Base-by-base conservation (phyloP, 805 yeast species). In the Danielozyma ontarioensis region DNA sequence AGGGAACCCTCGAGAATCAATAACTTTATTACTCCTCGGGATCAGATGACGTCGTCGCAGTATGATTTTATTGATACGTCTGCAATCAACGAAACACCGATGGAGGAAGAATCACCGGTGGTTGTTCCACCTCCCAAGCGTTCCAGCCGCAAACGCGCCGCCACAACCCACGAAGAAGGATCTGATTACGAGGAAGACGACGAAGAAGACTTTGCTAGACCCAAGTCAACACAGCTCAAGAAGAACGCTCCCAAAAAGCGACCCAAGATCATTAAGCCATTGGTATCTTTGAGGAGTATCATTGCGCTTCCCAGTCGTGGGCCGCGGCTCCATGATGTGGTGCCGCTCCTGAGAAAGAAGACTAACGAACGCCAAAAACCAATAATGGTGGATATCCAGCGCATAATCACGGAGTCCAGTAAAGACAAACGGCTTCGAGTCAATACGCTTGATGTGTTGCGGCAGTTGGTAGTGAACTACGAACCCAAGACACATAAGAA, bases 361-460 rank as follows among this genome's bases (percentile, higher is more conserved):
- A 23, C 33, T 6, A 43, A 34, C 4, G 61, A 55, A 14, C 40
- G 35, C 10, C 64, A 57, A 33, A 51, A 48, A 22, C 61, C 68
- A 2, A 25, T 64, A 25, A 29, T 34, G 4, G 42, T 64, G 2
- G 57, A 59, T 22, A 37, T 58, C 1, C 62, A 61, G 24, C 39
- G 68, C 25, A 35, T 63, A 12, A 32, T 40, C 6, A 46, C 47
- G 3, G 50, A 45, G 7, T 36, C 35, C 3, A 46, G 43, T 3
- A 39, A 51, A 8, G 57, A 50, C 29, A 52, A 49, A 27, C 35
- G 65, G 17, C 39, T 45, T 27, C 51, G 50, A 24, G 28, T 64
- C 31, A 57, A 55, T 34, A 59, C 68, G 1, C 31, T 65, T 3
- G 71, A 66, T 39, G 70, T 64, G 13, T 40, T 66, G 12, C 55